Conservation (phyloP, 148 eudicot genomes). For the Talinum fruticosum region DNA sequence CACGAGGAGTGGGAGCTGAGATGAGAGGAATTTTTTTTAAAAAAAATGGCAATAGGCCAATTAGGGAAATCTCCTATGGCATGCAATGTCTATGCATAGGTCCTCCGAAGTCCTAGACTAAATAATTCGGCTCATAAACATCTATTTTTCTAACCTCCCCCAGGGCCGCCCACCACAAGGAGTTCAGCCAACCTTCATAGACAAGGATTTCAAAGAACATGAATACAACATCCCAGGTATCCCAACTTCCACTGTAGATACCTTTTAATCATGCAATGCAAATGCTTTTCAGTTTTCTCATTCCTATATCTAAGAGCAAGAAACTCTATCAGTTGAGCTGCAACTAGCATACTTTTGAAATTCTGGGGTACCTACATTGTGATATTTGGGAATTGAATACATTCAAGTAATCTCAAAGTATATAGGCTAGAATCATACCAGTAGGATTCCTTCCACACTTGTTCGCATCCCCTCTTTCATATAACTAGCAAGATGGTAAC, state of each 20-base stretch:
- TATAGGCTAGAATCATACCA: constrained; percentile 35
- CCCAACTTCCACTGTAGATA: not conserved
- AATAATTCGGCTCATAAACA: not conserved
- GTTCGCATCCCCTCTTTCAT: constrained; percentile 66
- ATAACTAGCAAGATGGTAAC: constrained; percentile 33
- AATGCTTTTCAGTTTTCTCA: not conserved
- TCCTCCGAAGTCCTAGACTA: not conserved
- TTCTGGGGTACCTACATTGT: constrained; percentile 30
- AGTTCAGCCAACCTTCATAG: too few relatives aligned
- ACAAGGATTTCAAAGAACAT: not conserved
- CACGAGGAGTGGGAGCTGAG: not conserved
- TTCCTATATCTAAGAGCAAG: not conserved
- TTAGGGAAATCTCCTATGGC: not conserved
- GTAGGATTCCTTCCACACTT: constrained; percentile 64
- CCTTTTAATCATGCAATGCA: not conserved
- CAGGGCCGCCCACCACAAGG: not conserved
- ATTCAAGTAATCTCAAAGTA: not conserved
- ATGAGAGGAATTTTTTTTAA: not conserved
- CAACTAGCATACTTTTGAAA: not conserved
- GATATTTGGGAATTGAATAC: not conserved
- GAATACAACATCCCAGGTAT: not conserved
- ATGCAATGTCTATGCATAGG: not conserved
- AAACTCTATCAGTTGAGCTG: not conserved
- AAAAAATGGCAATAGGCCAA: not conserved
- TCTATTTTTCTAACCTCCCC: not conserved